Conservation (phyloP, 371 early-diverging fungal genomes). For the Mortierella sp. region DNA sequence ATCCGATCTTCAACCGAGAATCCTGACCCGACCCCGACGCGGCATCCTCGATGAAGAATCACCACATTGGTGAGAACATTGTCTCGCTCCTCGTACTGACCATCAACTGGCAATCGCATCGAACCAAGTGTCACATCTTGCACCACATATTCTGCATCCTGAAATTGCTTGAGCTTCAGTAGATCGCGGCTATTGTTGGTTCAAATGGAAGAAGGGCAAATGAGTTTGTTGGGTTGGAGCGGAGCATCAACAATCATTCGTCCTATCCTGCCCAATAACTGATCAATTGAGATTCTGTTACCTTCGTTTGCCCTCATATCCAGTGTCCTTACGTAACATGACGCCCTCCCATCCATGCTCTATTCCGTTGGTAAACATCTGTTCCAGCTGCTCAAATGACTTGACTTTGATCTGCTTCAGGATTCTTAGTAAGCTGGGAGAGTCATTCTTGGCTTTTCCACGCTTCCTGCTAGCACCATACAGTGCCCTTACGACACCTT, state of each 20-base stretch:
- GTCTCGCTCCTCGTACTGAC: slow-evolving; percentile 49
- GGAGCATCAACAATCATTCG: no score
- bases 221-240: background rate
- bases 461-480: background rate
- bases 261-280: background rate
- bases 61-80: slow-evolving; percentile 59
- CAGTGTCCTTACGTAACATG: slow-evolving; percentile 61
- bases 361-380: slow-evolving; percentile 43
- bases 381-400: slow-evolving; percentile 42
- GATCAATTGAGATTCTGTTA: slow-evolving; percentile 16
- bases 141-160: slow-evolving; percentile 66
- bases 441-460: no score
- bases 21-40: slow-evolving; percentile 69
- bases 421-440: slow-evolving; percentile 31
- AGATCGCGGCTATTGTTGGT: slow-evolving; percentile 55
- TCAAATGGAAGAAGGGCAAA: background rate
- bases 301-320: slow-evolving; percentile 69
- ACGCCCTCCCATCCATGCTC: slow-evolving; percentile 69
- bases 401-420: slow-evolving; percentile 55
- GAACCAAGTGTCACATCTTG: slow-evolving; percentile 60
- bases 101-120: slow-evolving; percentile 59
- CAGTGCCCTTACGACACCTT: slow-evolving; percentile 22
- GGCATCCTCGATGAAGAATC: slow-evolving; percentile 61
- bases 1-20: slow-evolving; percentile 60
- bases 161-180: slow-evolving; percentile 68